These are phyloP conservation scores for Hirschioporus abietinus DNA, from an alignment of 768 basidiomycete species.

Conservation along the genomic window DNA sequence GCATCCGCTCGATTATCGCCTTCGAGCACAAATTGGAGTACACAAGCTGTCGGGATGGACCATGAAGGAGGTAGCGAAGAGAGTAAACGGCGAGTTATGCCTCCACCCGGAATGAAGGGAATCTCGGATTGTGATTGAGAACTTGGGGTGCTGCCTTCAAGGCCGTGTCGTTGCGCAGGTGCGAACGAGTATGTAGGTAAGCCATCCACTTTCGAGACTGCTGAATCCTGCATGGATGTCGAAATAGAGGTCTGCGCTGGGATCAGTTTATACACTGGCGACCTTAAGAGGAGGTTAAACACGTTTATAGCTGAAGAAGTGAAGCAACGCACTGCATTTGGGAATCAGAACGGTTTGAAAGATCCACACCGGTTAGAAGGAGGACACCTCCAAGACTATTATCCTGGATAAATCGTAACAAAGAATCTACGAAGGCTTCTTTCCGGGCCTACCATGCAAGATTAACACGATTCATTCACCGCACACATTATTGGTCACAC, in stretches of 20 bases:
- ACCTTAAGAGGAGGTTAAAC: conserved; percentile 32
- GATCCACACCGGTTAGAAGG: conserved; percentile 72
- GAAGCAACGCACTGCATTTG: conserved; percentile 63
- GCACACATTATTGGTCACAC: conserved; percentile 10
- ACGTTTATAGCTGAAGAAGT: background rate
- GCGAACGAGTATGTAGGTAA: conserved; percentile 41
- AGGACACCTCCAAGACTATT: conserved; percentile 49
- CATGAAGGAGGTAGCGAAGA: conserved; percentile 46
- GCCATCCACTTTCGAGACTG: conserved; percentile 36
- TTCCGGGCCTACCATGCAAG: conserved; percentile 48
- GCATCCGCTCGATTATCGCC: conserved; percentile 81
- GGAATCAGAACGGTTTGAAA: conserved; percentile 63
- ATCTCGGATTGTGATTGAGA: conserved; percentile 25
- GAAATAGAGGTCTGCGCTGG: conserved; percentile 31
- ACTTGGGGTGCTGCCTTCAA: background rate
- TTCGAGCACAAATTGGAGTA: conserved; percentile 75
- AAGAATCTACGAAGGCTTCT: conserved; percentile 52
- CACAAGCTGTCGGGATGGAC: conserved; percentile 47
- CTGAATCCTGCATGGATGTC: conserved; percentile 33
- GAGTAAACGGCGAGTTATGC: conserved; percentile 63
- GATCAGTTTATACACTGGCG: conserved; percentile 59
- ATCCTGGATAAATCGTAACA: conserved; percentile 51
- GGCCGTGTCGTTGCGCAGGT: conserved; percentile 41
- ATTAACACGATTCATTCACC: conserved; percentile 6
- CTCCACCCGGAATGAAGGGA: conserved; percentile 78